These are phyloP conservation scores for Phyllosticta citrichinensis DNA, from an alignment of 2,329 filamentous ascomycete species.

Conservation along the genomic window DNA sequence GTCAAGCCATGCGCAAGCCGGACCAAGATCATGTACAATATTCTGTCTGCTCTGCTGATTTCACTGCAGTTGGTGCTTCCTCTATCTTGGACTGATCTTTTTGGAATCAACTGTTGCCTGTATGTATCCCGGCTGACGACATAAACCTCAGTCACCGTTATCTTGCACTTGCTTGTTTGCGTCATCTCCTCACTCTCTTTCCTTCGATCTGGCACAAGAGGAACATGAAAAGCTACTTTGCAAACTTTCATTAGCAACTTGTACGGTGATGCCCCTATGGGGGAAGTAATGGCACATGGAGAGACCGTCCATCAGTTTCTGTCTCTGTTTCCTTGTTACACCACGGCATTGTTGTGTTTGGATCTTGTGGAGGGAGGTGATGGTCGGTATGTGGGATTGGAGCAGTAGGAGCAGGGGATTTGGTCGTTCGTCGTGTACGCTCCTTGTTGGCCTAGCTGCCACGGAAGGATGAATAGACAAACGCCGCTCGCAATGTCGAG, in stretches of 20 bases:
- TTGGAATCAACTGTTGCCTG: neutral
- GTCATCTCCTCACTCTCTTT: neutral
- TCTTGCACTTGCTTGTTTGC: neutral
- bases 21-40: neutral
- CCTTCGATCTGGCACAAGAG: neutral
- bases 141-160: neutral
- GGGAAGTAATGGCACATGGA: neutral
- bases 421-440: too few species aligned
- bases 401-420: too few species aligned
- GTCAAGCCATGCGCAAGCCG: too few species aligned
- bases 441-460: too few species aligned
- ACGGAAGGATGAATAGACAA: too few species aligned
- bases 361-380: neutral
- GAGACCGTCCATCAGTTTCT: neutral
- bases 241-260: neutral
- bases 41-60: neutral
- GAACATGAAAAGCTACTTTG: neutral
- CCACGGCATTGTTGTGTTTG: neutral
- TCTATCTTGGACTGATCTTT: too few species aligned
- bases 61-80: neutral
- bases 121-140: neutral
- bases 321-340: too few species aligned
- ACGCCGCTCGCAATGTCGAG: too few species aligned
- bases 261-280: neutral
- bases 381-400: too few species aligned